Evolutionary conservation across 148 eudicot genomes (phyloP), one percentile per base, ranked within the genome.

Genomic region (Vaccinium macrocarpon): DNA sequence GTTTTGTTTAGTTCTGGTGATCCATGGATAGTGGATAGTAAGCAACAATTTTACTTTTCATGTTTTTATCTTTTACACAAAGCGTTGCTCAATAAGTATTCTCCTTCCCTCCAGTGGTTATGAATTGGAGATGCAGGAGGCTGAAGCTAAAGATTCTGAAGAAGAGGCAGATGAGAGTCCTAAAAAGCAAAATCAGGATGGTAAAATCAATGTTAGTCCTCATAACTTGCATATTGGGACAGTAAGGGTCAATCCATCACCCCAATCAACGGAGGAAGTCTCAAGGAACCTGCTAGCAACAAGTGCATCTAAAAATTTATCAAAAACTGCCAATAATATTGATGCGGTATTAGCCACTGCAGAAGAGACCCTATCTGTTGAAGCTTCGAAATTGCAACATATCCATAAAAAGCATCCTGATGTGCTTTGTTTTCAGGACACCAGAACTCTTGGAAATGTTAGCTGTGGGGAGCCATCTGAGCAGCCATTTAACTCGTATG

Each of bases 61-160:
- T 27, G 21, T 25, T 21, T 46, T 51, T 10, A 10, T 25, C 29
- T 21, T 32, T 21, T 57, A 53, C 23, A 9, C 23, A 9, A 42
- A 59, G 50, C 53, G 52, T 19, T 64, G 27, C 14, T 35, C 16
- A 76, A 0, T 70, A 38, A 51, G 52, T 29, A 16, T 12, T 42
- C n/a, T 46, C 19, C 76, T 77, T 73, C 14, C 48, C 25, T 48
- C 42, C 91, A 97, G 99, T 92, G 91, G 92, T 76, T 90, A 89
- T 89, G 99, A 97, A 80, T 83, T 94, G 90, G 98, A 95, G 85
- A 81, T 87, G 90, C 86, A 92, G 94, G 93, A 90, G 76, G 90
- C 91, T 78, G 94, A 93, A 89, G 98, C 93, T 32, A 90, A 93
- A 89, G 99, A 97, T 90, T 95, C 98, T 66, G 98, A 95, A 84